Evolutionary conservation across 148 eudicot species (phyloP).

Genomic region (Gaultheria prostrata): DNA sequence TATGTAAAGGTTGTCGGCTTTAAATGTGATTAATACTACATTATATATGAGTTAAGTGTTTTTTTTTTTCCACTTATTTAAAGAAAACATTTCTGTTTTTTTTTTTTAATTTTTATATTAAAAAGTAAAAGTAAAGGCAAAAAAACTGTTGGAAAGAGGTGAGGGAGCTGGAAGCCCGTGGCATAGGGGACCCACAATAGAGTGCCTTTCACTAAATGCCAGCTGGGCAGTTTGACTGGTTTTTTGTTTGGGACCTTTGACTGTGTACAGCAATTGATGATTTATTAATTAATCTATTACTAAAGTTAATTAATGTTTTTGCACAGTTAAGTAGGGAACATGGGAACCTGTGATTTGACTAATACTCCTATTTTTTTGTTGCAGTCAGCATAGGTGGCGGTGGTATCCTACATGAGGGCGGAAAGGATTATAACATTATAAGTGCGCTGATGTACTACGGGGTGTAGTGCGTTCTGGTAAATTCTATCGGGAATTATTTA

Average conservation of each 20-base stretch:
- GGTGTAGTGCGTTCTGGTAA: too few species aligned
- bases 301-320: too few species aligned
- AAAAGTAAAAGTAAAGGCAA: background rate
- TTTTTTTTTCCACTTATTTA: too few species aligned
- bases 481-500: too few species aligned
- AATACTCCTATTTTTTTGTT: background rate
- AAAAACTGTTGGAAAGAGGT: background rate
- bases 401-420: background rate
- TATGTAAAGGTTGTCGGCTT: too few species aligned
- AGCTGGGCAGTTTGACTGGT: conserved; percentile 18
- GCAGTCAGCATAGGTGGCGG: background rate
- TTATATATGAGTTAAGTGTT: too few species aligned
- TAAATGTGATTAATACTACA: too few species aligned
- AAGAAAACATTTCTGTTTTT: too few species aligned
- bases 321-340: background rate
- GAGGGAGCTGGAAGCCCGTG: background rate
- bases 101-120: background rate
- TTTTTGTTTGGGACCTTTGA: conserved; percentile 13
- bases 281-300: too few species aligned
- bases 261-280: background rate
- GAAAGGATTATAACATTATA: background rate
- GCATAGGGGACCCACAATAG: conserved; percentile 8
- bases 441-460: too few species aligned
- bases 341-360: background rate
- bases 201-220: conserved; percentile 17